phyloP scores from a whole-genome alignment of 2,329 filamentous ascomycete genomes.

The Aspergillus sp. region DNA sequence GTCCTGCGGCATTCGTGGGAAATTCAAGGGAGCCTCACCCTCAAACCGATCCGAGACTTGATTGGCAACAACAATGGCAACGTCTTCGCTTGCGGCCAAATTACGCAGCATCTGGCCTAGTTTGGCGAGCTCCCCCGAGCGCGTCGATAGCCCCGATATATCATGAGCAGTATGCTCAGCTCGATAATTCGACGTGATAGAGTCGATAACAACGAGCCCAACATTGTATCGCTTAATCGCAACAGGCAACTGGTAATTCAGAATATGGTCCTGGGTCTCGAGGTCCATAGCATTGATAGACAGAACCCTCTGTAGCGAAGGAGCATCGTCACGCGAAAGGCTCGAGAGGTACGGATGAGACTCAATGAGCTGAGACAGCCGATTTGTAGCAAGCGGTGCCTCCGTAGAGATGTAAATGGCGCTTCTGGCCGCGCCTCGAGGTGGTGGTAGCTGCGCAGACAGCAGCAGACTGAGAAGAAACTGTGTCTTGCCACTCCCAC shows the following conservation, averaged over 20 bases:
- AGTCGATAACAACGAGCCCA: slow-evolving; percentile 84
- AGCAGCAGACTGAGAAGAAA: slow-evolving; percentile 83
- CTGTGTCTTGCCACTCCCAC: slow-evolving; percentile 92
- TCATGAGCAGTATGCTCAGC: slow-evolving; percentile 63
- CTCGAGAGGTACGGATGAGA: slow-evolving; percentile 61
- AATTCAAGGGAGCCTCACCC: slow-evolving; percentile 16
- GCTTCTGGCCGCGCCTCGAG: slow-evolving; percentile 68
- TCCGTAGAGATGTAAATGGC: slow-evolving; percentile 95
- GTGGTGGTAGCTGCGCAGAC: slow-evolving; percentile 75
- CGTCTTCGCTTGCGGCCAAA: slow-evolving; percentile 69
- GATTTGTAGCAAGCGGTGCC: slow-evolving; percentile 75
- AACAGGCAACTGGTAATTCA: slow-evolving; percentile 88
- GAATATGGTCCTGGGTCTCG: slow-evolving; percentile 92
- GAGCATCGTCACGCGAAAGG: slow-evolving; percentile 42
- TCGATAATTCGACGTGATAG: slow-evolving; percentile 91
- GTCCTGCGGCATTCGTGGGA: slow-evolving; percentile 5
- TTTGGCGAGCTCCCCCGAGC: slow-evolving; percentile 73
- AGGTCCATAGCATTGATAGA: slow-evolving; percentile 84
- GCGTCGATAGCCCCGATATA: slow-evolving; percentile 63
- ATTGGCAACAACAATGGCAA: slow-evolving; percentile 90
- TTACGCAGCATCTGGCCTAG: slow-evolving; percentile 72
- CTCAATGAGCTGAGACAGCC: slow-evolving; percentile 75
- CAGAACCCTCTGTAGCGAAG: slow-evolving; percentile 74
- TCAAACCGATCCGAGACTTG: slow-evolving; percentile 89
- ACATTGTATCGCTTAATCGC: slow-evolving; percentile 73